These are phyloP conservation scores for Pseudogymnoascus sp. DNA, from an alignment of 2,329 filamentous ascomycete species.

Conservation along the genomic window DNA sequence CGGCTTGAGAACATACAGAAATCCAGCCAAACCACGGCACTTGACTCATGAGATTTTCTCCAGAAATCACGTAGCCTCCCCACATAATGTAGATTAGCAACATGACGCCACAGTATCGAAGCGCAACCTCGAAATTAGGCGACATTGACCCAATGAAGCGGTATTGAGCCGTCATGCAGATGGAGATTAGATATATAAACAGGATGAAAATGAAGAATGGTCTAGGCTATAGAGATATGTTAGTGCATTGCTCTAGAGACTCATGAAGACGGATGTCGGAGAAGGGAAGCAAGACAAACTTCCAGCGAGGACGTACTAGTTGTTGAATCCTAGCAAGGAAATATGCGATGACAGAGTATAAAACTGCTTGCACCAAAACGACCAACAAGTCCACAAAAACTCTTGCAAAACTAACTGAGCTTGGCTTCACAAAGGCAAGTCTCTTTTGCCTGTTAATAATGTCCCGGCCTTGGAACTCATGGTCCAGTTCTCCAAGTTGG, in stretches of 20 bases:
- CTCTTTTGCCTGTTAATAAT: slow-evolving; percentile 52
- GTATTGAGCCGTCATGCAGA: slow-evolving; percentile 54
- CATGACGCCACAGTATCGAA: slow-evolving; percentile 46
- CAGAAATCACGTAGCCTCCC: slow-evolving; percentile 56
- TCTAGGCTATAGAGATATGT: slow-evolving; percentile 29
- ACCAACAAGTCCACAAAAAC: not conserved
- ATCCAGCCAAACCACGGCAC: slow-evolving; percentile 59
- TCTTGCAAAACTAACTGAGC: not conserved
- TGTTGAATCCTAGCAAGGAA: not conserved
- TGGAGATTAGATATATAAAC: slow-evolving; percentile 42
- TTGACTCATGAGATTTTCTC: slow-evolving; percentile 56
- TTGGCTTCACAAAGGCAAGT: slow-evolving; percentile 40
- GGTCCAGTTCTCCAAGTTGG: slow-evolving; percentile 57
- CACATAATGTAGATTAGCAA: slow-evolving; percentile 52
- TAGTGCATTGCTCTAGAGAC: not conserved
- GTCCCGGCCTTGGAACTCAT: slow-evolving; percentile 54
- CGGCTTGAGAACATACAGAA: slow-evolving; percentile 38
- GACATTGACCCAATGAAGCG: slow-evolving; percentile 49
- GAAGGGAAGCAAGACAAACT: not conserved
- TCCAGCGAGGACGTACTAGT: not conserved
- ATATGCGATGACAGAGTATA: not conserved
- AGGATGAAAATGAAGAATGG: slow-evolving; percentile 58
- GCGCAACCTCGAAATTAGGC: slow-evolving; percentile 49
- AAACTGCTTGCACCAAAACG: not conserved
- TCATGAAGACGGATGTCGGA: not conserved